These are phyloP conservation scores for Termitomyces titanicus DNA, from an alignment of 768 basidiomycete species.

Conservation along the genomic window DNA sequence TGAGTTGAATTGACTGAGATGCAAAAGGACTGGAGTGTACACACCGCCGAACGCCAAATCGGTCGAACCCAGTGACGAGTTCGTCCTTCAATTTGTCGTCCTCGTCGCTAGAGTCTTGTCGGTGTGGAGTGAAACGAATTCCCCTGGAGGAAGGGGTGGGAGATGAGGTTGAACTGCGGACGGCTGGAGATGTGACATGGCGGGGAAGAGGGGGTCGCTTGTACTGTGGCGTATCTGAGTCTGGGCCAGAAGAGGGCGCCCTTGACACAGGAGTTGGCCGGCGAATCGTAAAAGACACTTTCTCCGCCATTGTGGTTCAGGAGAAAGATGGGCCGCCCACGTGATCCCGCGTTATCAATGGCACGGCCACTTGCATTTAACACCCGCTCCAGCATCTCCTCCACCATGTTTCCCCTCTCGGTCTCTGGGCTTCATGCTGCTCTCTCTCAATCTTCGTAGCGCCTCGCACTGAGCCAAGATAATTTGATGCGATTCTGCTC, in stretches of 20 bases:
- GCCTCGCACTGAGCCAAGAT: slow-evolving; percentile 14
- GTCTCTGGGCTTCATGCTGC: neutral
- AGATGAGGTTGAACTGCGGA: slow-evolving; percentile 43
- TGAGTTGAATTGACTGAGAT: slow-evolving; percentile 68
- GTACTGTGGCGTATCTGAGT: slow-evolving; percentile 52
- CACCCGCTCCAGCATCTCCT: no score
- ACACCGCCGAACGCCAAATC: slow-evolving; percentile 82
- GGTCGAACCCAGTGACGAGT: slow-evolving; percentile 68
- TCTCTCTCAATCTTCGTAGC: slow-evolving; percentile 4
- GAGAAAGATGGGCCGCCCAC: slow-evolving; percentile 2
- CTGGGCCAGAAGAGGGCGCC: slow-evolving; percentile 57
- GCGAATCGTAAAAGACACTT: slow-evolving; percentile 83
- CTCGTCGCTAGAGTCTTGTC: slow-evolving; percentile 56
- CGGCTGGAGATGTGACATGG: slow-evolving; percentile 30
- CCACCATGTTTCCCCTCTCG: no score
- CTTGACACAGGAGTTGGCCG: slow-evolving; percentile 72
- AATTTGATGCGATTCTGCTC: slow-evolving; percentile 11
- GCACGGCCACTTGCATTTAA: neutral
- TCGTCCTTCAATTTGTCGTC: slow-evolving; percentile 66
- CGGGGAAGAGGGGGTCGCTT: slow-evolving; percentile 61
- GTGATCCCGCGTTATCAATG: slow-evolving; percentile 7
- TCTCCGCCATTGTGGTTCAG: slow-evolving; percentile 23
- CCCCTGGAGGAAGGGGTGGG: slow-evolving; percentile 28
- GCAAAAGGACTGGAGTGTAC: slow-evolving; percentile 33
- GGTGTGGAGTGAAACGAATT: slow-evolving; percentile 22